Evolutionary conservation across 208 protist genomes (phyloP).

Genomic region (Leishmania gerbilli): DNA sequence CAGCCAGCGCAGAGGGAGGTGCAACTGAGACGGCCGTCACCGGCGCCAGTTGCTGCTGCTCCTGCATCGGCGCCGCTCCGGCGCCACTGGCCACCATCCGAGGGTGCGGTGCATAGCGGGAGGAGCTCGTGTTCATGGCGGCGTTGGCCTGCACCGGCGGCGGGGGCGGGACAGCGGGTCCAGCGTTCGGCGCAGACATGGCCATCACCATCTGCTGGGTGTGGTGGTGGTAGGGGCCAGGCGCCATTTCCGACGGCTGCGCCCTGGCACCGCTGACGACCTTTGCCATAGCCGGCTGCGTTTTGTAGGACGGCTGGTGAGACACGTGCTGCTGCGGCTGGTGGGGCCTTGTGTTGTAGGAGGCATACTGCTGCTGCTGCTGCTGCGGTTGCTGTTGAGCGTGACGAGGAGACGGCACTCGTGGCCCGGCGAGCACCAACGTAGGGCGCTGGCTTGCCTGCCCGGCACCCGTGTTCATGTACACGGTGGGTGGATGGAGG

Average conservation of each 20-base stretch:
- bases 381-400: constrained; percentile 11
- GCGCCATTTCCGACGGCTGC: neutral
- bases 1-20: neutral
- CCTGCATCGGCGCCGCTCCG: neutral
- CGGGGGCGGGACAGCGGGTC: constrained; percentile 4
- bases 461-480: constrained; percentile 15
- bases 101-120: neutral
- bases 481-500: constrained; percentile 25
- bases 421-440: neutral
- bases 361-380: constrained; percentile 7
- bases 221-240: constrained; percentile 7
- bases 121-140: neutral
- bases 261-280: neutral
- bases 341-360: neutral
- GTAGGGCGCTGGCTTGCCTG: neutral
- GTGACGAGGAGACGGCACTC: neutral
- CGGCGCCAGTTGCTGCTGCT: constrained; percentile 4
- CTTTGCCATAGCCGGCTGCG: neutral
- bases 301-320: neutral
- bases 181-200: neutral
- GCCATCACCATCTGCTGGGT: neutral
- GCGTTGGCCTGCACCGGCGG: neutral
- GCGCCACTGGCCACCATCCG: neutral
- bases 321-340: constrained; percentile 2
- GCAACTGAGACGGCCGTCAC: neutral